phyloP scores from a whole-genome alignment of 2,329 filamentous ascomycete genomes.

The Rutstroemia sp. region DNA sequence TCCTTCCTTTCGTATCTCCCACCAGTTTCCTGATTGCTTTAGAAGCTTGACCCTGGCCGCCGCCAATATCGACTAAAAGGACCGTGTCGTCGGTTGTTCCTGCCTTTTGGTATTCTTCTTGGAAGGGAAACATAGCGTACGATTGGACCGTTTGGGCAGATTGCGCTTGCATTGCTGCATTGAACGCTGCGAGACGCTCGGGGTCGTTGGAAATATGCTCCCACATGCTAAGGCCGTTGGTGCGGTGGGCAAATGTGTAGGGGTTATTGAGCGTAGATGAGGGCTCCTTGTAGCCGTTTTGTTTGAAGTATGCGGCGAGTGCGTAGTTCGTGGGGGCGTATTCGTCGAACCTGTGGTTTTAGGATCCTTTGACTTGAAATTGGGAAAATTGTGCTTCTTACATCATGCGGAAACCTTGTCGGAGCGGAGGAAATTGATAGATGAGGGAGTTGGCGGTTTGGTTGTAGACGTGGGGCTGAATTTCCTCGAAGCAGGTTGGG shows the following conservation, averaged over 20 bases:
- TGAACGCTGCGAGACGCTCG: conserved; percentile 23
- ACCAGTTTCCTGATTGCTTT: conserved; percentile 27
- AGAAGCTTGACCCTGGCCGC: conserved; percentile 34
- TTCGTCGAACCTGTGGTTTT: conserved; percentile 19
- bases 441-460: neutral
- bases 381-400: neutral
- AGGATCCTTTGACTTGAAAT: neutral
- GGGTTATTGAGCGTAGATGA: conserved; percentile 19
- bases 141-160: conserved; percentile 9
- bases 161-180: conserved; percentile 23
- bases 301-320: conserved; percentile 19
- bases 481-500: too few species aligned
- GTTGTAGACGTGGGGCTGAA: neutral
- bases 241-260: conserved; percentile 24
- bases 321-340: conserved; percentile 11
- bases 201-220: conserved; percentile 23
- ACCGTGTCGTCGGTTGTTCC: conserved; percentile 21
- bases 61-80: conserved; percentile 35
- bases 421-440: neutral
- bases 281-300: conserved; percentile 19
- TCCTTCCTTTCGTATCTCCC: conserved; percentile 28
- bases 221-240: conserved; percentile 21
- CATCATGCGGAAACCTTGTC: conserved; percentile 13
- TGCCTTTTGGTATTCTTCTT: conserved; percentile 13
- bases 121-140: conserved; percentile 21